Conservation (phyloP, 768 basidiomycete species). For the Termitomyces sp. region DNA sequence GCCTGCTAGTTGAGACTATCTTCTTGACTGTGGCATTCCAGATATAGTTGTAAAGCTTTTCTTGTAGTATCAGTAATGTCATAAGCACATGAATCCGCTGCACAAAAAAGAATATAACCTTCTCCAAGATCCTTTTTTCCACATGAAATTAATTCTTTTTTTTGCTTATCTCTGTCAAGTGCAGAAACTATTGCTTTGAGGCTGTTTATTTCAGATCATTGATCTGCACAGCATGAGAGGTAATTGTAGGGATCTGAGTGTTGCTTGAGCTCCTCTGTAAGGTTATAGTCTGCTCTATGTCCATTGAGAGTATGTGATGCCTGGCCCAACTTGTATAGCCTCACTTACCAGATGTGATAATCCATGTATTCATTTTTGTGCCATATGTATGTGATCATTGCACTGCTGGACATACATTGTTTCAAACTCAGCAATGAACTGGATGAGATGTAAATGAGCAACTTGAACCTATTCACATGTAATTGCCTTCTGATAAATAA, state of each 20-base stretch:
- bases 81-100: background rate
- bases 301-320: conserved; percentile 10
- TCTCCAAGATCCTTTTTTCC: background rate
- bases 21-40: background rate
- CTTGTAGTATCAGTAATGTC: background rate
- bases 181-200: conserved; percentile 9
- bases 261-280: conserved; percentile 8
- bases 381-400: conserved; percentile 25
- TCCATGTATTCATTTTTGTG: conserved; percentile 25
- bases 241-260: conserved; percentile 14
- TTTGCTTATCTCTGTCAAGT: background rate
- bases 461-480: background rate
- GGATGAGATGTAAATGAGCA: conserved; percentile 10
- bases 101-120: background rate
- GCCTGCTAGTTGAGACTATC: background rate
- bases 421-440: conserved; percentile 31
- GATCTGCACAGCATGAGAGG: conserved; percentile 1
- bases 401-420: conserved; percentile 22
- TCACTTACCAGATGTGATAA: conserved; percentile 25
- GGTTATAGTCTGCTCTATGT: conserved; percentile 12
- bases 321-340: conserved; percentile 18
- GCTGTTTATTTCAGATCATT: conserved; percentile 3
- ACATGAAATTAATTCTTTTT: background rate
- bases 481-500: conserved; percentile 5
- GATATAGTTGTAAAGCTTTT: background rate